Conservation (phyloP, 2,329 filamentous ascomycete genomes). For the Arthrinium puccinioides region DNA sequence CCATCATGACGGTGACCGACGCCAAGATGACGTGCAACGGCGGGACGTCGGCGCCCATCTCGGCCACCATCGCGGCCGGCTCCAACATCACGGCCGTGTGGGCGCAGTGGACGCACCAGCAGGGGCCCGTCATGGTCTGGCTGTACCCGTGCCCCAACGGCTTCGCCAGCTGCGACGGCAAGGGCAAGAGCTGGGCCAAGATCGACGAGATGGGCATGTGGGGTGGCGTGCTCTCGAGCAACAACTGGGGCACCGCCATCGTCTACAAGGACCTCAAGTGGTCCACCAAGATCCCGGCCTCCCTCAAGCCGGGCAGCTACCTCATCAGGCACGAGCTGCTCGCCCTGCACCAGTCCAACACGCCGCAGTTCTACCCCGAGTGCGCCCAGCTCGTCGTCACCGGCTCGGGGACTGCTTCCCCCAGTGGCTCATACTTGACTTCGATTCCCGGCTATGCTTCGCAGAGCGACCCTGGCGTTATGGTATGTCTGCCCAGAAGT, state of each 20-base stretch:
- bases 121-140: slow-evolving; percentile 54
- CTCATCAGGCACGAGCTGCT: slow-evolving; percentile 50
- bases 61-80: slow-evolving; percentile 39
- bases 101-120: slow-evolving; percentile 50
- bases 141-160: slow-evolving; percentile 43
- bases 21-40: slow-evolving; percentile 49
- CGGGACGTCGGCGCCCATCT: slow-evolving; percentile 37
- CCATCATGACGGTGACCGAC: slow-evolving; percentile 39
- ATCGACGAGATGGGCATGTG: slow-evolving; percentile 46
- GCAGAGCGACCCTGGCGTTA: slow-evolving; percentile 40
- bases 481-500: slow-evolving; percentile 20
- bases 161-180: slow-evolving; percentile 43
- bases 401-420: slow-evolving; percentile 36
- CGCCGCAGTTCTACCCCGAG: slow-evolving; percentile 28
- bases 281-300: slow-evolving; percentile 41
- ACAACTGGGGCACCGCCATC: slow-evolving; percentile 39
- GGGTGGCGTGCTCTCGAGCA: slow-evolving; percentile 33
- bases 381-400: slow-evolving; percentile 46
- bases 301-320: slow-evolving; percentile 45
- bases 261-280: slow-evolving; percentile 38
- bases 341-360: slow-evolving; percentile 45
- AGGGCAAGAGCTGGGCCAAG: slow-evolving; percentile 50
- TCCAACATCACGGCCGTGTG: slow-evolving; percentile 40
- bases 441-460: slow-evolving; percentile 36
- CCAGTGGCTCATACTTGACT: slow-evolving; percentile 31